A percentile compares a stretch with the other conserved stretches of the same genome.
Conservation (phyloP, 2,329 filamentous ascomycete species). For the Colletotrichum tabaci region DNA sequence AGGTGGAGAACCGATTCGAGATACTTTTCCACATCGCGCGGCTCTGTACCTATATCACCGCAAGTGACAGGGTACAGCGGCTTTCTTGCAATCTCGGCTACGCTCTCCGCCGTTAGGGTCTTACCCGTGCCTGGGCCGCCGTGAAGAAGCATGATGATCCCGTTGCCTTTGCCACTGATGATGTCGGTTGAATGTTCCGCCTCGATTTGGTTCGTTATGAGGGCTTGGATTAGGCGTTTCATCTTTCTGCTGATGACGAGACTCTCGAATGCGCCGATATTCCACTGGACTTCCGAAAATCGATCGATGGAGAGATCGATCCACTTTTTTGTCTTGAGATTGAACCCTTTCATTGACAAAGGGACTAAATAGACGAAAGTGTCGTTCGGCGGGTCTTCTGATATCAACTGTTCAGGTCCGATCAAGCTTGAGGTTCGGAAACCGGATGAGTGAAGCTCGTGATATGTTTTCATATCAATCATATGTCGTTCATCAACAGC, state of each 20-base stretch:
- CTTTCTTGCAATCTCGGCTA: conserved; percentile 53
- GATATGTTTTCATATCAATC: too few species aligned
- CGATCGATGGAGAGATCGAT: background rate
- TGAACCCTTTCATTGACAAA: too few species aligned
- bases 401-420: too few species aligned
- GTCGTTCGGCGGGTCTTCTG: too few species aligned
- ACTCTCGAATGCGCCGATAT: conserved; percentile 39
- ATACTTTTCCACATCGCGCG: conserved; percentile 49
- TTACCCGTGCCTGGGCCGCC: conserved; percentile 54
- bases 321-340: too few species aligned
- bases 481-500: too few species aligned
- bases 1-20: conserved; percentile 50
- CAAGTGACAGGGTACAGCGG: conserved; percentile 55
- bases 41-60: conserved; percentile 53
- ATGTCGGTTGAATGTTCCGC: conserved; percentile 44
- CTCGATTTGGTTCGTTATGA: conserved; percentile 45
- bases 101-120: conserved; percentile 54
- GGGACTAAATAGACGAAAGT: too few species aligned
- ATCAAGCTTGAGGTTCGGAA: too few species aligned
- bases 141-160: conserved; percentile 53
- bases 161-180: conserved; percentile 53
- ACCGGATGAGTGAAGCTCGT: too few species aligned
- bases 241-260: conserved; percentile 41
- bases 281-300: conserved; percentile 17
- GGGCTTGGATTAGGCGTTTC: conserved; percentile 50